phyloP scores from a whole-genome alignment of 202 grass and related monocot genomes.

The Digitaria exilis region DNA sequence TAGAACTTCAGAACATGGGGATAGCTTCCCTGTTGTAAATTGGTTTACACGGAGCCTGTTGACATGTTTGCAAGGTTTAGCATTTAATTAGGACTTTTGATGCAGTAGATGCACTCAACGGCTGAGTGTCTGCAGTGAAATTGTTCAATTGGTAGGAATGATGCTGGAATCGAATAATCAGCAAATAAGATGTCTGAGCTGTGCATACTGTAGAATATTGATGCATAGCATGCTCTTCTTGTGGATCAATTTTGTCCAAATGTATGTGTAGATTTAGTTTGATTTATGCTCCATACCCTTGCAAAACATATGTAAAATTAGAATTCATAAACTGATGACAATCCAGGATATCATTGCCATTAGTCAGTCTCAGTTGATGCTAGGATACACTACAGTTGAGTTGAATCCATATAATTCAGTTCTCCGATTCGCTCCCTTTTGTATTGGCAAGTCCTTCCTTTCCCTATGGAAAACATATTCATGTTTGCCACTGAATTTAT shows the following conservation, averaged over 20 bases:
- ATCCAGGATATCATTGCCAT: background rate
- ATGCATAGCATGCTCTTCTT: slow-evolving; percentile 26
- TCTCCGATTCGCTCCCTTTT: background rate
- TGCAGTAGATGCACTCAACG: background rate
- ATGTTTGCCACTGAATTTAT: slow-evolving; percentile 5
- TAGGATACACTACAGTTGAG: background rate
- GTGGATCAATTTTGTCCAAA: slow-evolving; percentile 26
- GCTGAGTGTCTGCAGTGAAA: slow-evolving; percentile 1
- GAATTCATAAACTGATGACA: background rate
- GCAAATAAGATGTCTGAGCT: slow-evolving; percentile 33
- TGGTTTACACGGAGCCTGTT: slow-evolving; percentile 32
- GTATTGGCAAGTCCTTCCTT: background rate
- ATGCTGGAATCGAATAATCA: slow-evolving; percentile 30
- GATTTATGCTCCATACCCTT: background rate
- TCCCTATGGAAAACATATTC: background rate
- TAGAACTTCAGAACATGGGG: slow-evolving; percentile 18
- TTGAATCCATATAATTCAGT: slow-evolving; percentile 12
- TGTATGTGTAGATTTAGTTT: slow-evolving; percentile 11
- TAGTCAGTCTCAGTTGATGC: background rate
- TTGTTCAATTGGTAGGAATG: slow-evolving; percentile 4
- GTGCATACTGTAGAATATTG: background rate
- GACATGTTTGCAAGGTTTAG: slow-evolving; percentile 39
- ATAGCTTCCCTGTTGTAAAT: slow-evolving; percentile 34
- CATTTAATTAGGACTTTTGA: slow-evolving; percentile 16
- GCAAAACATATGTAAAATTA: slow-evolving; percentile 7